Base-by-base conservation (phyloP, 345 rosid species). In the Mallotus nudiflorus region DNA sequence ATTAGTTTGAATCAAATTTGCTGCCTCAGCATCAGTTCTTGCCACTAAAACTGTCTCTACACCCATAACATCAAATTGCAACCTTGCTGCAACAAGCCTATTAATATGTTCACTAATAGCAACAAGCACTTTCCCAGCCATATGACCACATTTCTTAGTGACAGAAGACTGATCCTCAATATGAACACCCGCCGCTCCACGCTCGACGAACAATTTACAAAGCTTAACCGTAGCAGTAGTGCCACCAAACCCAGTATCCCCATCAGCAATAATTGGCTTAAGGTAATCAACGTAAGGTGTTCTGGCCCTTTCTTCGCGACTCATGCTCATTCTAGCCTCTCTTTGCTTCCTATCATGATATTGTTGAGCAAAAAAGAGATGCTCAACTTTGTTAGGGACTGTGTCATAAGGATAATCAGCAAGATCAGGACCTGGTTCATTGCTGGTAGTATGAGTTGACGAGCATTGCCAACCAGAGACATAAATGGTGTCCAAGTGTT, bases 381-480 rank as follows among this genome's bases (percentile, higher is more conserved):
- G 99, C 62, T 96, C 97, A 1, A 96, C 99, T 65, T 92, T 91
- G 85, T 92, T 96, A 0, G 98, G 98, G 68, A 96, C 96, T 10
- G 99, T 96, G 73, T 96, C 97, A 13, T 91, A 91, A 0, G 97
- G 99, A 60, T 96, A 96, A 53, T 92, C 99, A 11, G 98, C 96
- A n/a, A 89, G 98, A 80, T 91, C 96, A 0, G 99, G 99, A 24
- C 97, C 99, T 3, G 98, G 99, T 74, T 92, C 98, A 20, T 92
- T 92, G 71, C 97, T 88, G 62, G 81, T 69, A 25, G 97, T 91
- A 80, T 92, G 97, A 12, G 97, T 96, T n/a, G 99, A 96, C 15
- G 97, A 96, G 82, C 99, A 96, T 71, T 96, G 97, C 98, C 99
- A 96, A 29, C 99, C 99, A 5, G 98, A 95, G 70, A 95, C 96